Conservation (phyloP, 257 asterid genomes). For the Salvia splendens region DNA sequence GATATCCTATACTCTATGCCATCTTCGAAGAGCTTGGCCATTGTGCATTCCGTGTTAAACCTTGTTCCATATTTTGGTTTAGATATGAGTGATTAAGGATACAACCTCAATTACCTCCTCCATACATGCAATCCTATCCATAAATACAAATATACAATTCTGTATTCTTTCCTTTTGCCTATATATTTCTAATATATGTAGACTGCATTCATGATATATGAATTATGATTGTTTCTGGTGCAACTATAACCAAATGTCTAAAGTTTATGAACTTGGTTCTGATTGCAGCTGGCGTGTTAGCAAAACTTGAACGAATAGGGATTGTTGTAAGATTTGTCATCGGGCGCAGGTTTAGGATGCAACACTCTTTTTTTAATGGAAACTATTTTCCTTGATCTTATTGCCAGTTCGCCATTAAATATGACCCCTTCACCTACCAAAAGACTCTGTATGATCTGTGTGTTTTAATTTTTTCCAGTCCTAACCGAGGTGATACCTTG, state of each 20-base stretch:
- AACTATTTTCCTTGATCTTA: conserved; percentile 27
- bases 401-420: conserved; percentile 22
- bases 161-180: conserved; percentile 15
- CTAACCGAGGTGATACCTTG: conserved; percentile 94
- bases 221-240: conserved; percentile 13
- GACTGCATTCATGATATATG: neutral
- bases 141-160: neutral
- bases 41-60: conserved; percentile 2
- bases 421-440: conserved; percentile 26
- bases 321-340: conserved; percentile 70
- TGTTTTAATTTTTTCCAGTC: conserved; percentile 55
- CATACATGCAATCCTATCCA: conserved; percentile 13
- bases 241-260: neutral
- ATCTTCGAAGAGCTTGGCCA: conserved; percentile 14
- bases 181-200: conserved; percentile 4
- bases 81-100: conserved; percentile 7
- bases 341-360: conserved; percentile 71
- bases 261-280: conserved; percentile 27
- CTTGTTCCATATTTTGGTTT: neutral
- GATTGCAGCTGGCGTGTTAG: conserved; percentile 62
- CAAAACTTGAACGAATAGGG: conserved; percentile 79
- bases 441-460: conserved; percentile 22
- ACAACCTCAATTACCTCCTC: conserved; percentile 11
- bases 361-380: conserved; percentile 24
- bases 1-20: neutral